These are phyloP conservation scores for Bruguiera parviflora DNA, from an alignment of 345 rosid genomes.

Conservation along the genomic window DNA sequence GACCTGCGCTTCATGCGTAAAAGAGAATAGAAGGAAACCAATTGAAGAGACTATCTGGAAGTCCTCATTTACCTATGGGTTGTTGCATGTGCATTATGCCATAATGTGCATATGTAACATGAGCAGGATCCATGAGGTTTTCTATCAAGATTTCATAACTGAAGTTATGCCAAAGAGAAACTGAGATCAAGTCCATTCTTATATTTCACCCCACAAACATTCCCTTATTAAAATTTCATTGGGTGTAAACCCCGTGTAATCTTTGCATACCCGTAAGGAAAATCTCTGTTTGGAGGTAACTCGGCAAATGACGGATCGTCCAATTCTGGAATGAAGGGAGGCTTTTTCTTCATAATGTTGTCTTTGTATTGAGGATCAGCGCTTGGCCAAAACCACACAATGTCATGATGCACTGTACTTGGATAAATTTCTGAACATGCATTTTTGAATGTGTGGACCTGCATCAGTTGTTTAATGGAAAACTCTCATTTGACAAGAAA, in stretches of 20 bases:
- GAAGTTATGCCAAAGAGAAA: constrained; percentile 9
- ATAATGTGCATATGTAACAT: constrained; percentile 87
- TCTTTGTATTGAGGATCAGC: constrained; percentile 63
- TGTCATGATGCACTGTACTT: constrained; percentile 61
- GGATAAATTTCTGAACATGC: constrained; percentile 80
- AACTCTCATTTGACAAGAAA: not conserved
- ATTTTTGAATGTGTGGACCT: constrained; percentile 74
- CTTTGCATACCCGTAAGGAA: constrained; percentile 67
- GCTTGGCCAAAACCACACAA: constrained; percentile 93
- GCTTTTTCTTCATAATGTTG: constrained; percentile 49
- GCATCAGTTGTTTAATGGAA: constrained; percentile 12
- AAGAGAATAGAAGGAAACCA: not conserved
- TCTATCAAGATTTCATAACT: constrained; percentile 83
- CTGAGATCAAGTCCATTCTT: not conserved
- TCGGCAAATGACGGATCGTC: constrained; percentile 74
- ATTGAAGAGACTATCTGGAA: not conserved
- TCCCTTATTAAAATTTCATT: too few species aligned
- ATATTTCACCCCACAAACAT: not conserved
- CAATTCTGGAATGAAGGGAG: constrained; percentile 62
- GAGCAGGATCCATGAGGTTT: constrained; percentile 92
- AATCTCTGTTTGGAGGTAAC: constrained; percentile 55
- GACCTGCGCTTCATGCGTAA: not conserved
- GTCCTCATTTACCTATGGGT: constrained; percentile 40
- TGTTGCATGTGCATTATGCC: constrained; percentile 46
- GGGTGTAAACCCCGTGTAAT: too few species aligned